Percentiles rank a stretch among this genome's conserved stretches.
These are phyloP conservation scores for Calonectria montana DNA, from an alignment of 2,329 filamentous ascomycete species.

Conservation along the genomic window DNA sequence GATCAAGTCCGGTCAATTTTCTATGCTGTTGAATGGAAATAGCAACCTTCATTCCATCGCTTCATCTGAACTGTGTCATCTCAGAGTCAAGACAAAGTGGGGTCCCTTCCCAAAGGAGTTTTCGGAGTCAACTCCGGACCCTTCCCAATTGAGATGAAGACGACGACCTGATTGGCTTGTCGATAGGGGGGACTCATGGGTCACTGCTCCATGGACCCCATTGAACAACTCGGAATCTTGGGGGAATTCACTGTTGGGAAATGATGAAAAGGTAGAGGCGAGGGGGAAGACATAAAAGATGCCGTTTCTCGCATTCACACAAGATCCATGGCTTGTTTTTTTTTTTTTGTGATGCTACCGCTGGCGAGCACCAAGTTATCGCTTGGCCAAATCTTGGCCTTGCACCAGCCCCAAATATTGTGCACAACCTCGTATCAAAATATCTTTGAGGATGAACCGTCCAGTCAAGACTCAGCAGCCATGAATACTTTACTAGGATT, in stretches of 20 bases:
- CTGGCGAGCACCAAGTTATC: neutral
- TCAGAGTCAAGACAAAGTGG: neutral
- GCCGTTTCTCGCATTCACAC: neutral
- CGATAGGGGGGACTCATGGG: neutral
- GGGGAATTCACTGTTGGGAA: neutral
- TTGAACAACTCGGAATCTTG: neutral
- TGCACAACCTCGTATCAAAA: neutral
- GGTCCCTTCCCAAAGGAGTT: constrained; percentile 32
- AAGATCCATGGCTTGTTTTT: neutral
- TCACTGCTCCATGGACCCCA: neutral
- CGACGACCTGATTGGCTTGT: constrained; percentile 30
- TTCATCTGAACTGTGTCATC: neutral
- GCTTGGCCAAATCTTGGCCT: neutral
- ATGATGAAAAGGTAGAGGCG: too few relatives aligned
- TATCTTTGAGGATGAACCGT: neutral
- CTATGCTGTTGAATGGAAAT: neutral
- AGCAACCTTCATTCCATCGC: neutral
- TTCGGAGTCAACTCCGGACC: constrained; percentile 37
- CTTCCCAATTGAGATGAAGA: constrained; percentile 29
- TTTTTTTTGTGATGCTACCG: neutral
- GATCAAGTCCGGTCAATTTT: neutral
- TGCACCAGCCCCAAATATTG: neutral
- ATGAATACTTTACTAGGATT: neutral
- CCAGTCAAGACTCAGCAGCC: neutral
- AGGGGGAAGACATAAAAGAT: neutral